Evolutionary conservation across 1,139 yeast genomes (phyloP).

Genomic region (Pneumocystis carinii): DNA sequence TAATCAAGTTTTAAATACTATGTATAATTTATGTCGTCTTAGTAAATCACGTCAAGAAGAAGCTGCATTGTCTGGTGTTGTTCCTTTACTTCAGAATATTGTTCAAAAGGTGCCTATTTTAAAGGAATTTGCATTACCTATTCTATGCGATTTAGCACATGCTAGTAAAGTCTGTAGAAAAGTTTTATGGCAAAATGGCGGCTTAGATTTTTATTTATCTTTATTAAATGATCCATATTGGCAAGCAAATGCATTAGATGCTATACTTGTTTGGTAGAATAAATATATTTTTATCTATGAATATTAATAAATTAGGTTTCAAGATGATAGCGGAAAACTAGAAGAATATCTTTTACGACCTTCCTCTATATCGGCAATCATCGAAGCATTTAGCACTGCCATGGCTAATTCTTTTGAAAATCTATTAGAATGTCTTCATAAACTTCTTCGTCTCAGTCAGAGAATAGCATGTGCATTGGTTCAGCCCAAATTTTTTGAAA

Average conservation of each 20-base stretch:
- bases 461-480: conserved; percentile 14
- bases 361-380: conserved; percentile 13
- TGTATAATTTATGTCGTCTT: conserved; percentile 42
- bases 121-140: conserved; percentile 47
- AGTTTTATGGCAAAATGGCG: conserved; percentile 28
- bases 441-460: conserved; percentile 16
- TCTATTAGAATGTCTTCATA: conserved; percentile 17
- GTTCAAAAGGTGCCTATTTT: conserved; percentile 37
- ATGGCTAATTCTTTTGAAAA: conserved; percentile 17
- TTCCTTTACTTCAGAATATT: conserved; percentile 37
- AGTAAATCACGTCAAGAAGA: conserved; percentile 40
- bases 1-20: conserved; percentile 24
- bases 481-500: conserved; percentile 12
- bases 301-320: conserved; percentile 15
- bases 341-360: conserved; percentile 16
- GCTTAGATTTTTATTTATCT: conserved; percentile 35
- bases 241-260: conserved; percentile 56
- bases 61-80: conserved; percentile 38
- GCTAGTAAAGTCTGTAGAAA: conserved; percentile 31
- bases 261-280: conserved; percentile 28
- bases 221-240: conserved; percentile 47
- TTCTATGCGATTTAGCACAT: conserved; percentile 47
- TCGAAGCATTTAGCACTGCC: conserved; percentile 16
- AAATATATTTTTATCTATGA: neutral
- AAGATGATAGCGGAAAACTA: conserved; percentile 22